Conservation (phyloP, 192 early-diverging fungal species). For the Thoreauomyces humboldtii region DNA sequence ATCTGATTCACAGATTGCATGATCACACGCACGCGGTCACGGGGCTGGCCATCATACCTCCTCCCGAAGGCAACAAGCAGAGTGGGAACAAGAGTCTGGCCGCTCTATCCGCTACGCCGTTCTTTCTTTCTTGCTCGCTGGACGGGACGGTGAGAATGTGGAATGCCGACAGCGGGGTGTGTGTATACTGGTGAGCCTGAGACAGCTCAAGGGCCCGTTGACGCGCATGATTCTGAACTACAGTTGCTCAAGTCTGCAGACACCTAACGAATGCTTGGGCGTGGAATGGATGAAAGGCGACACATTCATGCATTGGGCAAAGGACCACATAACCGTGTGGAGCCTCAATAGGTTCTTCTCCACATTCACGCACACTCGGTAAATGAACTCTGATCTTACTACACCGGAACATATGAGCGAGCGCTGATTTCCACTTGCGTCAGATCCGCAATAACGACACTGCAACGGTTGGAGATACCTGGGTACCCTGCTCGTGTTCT, state of each 20-base stretch:
- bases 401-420: too few species aligned
- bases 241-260: constrained; percentile 36
- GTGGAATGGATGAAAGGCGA: constrained; percentile 48
- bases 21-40: constrained; percentile 47
- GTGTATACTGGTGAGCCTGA: constrained; percentile 32
- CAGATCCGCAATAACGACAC: constrained; percentile 19
- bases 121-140: constrained; percentile 44
- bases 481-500: constrained; percentile 38
- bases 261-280: constrained; percentile 43
- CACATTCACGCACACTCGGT: constrained; percentile 38
- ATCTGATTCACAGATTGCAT: constrained; percentile 39
- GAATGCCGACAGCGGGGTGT: constrained; percentile 46
- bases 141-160: constrained; percentile 52
- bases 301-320: constrained; percentile 43
- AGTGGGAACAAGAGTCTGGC: constrained; percentile 20
- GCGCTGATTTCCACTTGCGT: too few species aligned
- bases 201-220: too few species aligned
- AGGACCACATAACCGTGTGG: constrained; percentile 41
- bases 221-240: background rate
- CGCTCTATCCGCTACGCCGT: constrained; percentile 28
- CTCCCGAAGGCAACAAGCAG: constrained; percentile 4
- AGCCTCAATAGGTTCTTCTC: constrained; percentile 46
- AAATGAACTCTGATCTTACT: too few species aligned
- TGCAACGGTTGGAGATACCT: constrained; percentile 18
- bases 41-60: constrained; percentile 35